Base-by-base conservation (phyloP, 2,329 filamentous ascomycete species). In the Colletotrichum graminicola region DNA sequence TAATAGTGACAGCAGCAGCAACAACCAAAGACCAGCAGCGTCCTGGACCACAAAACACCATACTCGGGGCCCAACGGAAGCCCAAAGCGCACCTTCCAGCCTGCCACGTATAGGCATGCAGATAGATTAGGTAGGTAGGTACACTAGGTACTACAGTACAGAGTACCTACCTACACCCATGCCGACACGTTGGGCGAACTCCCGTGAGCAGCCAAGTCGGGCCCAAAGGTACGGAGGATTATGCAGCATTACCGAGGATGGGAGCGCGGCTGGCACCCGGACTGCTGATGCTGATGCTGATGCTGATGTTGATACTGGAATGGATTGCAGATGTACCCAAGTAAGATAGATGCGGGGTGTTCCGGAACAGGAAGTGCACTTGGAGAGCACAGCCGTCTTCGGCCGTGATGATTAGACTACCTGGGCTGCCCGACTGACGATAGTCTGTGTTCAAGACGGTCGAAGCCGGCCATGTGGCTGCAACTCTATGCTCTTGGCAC, bases 361-460 rank as follows among this genome's bases (percentile, higher is more conserved):
- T 71, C 66, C 70, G 66, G 70, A 71, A 66, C 29, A 18, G 70
- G 70, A 71, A 51, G 57, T 43, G 61, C 70, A 43, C 68, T 23
- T 68, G 45, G 21, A 26, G 18, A 29, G 41, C 63, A 45, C 59
- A 32, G 23, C 68, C 68, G 68, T 62, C 68, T 71, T 49, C 65
- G 59, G 64, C 55, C 32, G 51, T 60, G 21, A 41, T 60, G 59
- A 59, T 63, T 43, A 14, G 56, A 43, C 34, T 39, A 39, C 36
- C 39, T 41, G 39, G 14, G 5, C 39, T 41, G 14, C 39, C 39
- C 39, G 29, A 4, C 29, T 29, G 29, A 29, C 29, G 29, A 29
- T 2, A 29, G 29, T 29, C 29, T 29, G 29, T 29, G 29, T 4
- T 11, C 36, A 12, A 16, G 10, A 39, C 32, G 34, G 47, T 55